Conservation (phyloP, 1,284 basidiomycete genomes). For the Tremellales sp. region DNA sequence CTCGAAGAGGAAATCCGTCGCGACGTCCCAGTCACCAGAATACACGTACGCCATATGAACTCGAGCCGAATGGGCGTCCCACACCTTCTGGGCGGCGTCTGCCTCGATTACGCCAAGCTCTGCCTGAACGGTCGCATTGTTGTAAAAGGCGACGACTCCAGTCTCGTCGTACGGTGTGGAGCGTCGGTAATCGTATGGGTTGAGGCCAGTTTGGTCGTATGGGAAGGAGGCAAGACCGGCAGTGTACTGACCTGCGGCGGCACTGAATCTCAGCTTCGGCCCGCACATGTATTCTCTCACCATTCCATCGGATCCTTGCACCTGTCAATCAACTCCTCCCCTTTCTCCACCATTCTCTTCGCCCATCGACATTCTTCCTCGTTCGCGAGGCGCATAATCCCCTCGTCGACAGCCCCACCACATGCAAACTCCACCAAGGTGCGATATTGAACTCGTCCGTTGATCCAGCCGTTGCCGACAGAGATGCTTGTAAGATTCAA, state of each 20-base stretch:
- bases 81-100: neutral
- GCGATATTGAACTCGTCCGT: conserved; percentile 1
- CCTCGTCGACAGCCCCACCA: neutral
- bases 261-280: neutral
- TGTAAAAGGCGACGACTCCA: neutral
- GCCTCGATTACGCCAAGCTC: neutral
- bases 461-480: conserved; percentile 2
- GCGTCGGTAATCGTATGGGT: neutral
- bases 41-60: neutral
- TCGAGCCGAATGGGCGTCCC: neutral
- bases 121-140: conserved; percentile 1
- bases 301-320: neutral
- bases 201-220: neutral
- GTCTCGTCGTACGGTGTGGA: neutral
- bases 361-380: conserved; percentile 1
- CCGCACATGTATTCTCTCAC: neutral
- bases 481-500: conserved; percentile 3
- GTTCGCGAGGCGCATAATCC: neutral
- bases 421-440: conserved; percentile 2
- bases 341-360: neutral
- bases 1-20: conserved; percentile 1
- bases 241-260: neutral
- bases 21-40: conserved; percentile 1
- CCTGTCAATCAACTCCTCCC: neutral
- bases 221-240: neutral